Base-by-base conservation (phyloP, 768 basidiomycete species). In the Daedaleopsis nitida region DNA sequence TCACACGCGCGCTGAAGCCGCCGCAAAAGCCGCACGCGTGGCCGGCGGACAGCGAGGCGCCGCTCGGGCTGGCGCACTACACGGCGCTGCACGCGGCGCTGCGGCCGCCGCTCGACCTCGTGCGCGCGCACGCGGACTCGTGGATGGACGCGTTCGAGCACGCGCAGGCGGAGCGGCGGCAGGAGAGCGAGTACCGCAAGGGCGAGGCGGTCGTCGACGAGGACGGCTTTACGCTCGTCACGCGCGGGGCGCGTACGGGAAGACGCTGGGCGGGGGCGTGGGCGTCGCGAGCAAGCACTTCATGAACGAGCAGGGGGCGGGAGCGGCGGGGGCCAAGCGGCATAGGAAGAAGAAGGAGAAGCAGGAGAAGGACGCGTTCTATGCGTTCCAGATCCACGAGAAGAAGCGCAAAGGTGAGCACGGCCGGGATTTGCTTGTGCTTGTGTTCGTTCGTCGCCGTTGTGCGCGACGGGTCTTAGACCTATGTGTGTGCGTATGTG, bases 221-320 rank as follows among this genome's bases (percentile, higher is more conserved):
- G 61, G 95, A 98, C 63, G 95, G 95, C 2, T 98, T 96, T 73
- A 96, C 94, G 12, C 83, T 98, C 13, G 95, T 98, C 38, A 91
- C 89, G n/a, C 82, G 95, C 39, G 92, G 94, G 95, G 95, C 13
- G 88, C 89, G 21, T 95, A 95, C 67, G 94, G 95, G 5, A 81
- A 92, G 70, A 92, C 92, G 1, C 77, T 94, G 5, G 94, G 94
- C 32, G 93, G 94, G 14, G 94, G 92, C 0, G 80, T 84, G 38
- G 81, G 78, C 1, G 82, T 88, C 9, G 86, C 85, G 11, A 83
- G 78, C 72, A 91, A 90, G 72, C 76, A 77, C 68, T 87, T 78
- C 66, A 75, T 80, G 67, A 71, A 64, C 16, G 67, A 68, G 59
- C 43, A 52, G 21, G 52, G 45, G 11, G 57, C 37, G 55, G 68